Base-by-base conservation (phyloP, 805 yeast species). In the Candida morakotiae region DNA sequence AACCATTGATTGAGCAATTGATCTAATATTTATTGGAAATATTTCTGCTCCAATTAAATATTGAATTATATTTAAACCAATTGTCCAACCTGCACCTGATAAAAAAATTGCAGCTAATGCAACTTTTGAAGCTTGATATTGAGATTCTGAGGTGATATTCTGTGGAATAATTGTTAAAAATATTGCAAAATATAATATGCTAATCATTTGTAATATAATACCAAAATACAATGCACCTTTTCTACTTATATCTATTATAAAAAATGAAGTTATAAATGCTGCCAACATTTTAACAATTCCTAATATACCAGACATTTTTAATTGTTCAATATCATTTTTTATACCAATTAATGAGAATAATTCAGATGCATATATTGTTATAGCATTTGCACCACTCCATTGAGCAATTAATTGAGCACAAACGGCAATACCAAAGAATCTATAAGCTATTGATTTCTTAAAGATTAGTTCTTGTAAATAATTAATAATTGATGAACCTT, bases 61-160 rank as follows among this genome's bases (percentile, higher is more conserved):
- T 49, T 74, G 79, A 32, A 73, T 55, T 1, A 75, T 60, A 55
- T 75, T 75, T 67, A 71, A 75, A 26, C 80, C 80, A 53, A 73
- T 49, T 17, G 77, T 69, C 81, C 80, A 75, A 20, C 78, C 79
- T 9, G 63, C 56, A 42, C 79, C 80, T 17, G 64, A 59, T 18
- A 74, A 47, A 47, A 60, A 73, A 22, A 75, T 48, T 32, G 73
- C 64, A 0, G 76, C 75, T 36, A 74, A 46, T 8, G 78, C 79
- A 34, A 62, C 75, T 37, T 56, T 49, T 18, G 74, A 63, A 1
- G 77, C 76, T 1, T 45, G 45, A 17, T 44, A 41, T 40, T 64
- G 55, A 2, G 66, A 51, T 0, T 57, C 41, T 2, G 63, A 51
- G 43, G 66, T 50, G 0, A 22, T 40, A 6, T 44, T 52, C 30